phyloP scores from a whole-genome alignment of 1,284 basidiomycete genomes.

The Mycosarcoma mackinlayi region DNA sequence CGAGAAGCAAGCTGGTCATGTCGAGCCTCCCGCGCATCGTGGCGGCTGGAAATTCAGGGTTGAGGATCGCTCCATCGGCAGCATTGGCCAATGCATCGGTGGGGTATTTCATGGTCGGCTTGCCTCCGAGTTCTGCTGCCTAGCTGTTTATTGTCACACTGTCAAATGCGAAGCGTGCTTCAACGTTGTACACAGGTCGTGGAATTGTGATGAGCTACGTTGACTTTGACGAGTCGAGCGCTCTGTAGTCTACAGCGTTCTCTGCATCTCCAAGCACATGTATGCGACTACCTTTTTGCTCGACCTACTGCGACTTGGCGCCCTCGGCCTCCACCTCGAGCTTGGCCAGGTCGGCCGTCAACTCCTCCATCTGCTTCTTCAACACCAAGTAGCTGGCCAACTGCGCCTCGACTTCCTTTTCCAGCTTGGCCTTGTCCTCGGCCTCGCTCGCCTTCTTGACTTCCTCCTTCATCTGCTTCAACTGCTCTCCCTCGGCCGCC shows the following conservation, averaged over 20 bases:
- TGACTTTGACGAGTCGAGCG: too few relatives aligned
- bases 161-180: too few relatives aligned
- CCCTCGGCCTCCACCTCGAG: constrained; percentile 32
- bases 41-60: neutral
- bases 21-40: constrained; percentile 21
- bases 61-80: neutral
- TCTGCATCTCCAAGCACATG: too few relatives aligned
- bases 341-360: constrained; percentile 37
- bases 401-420: constrained; percentile 28
- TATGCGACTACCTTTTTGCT: too few relatives aligned
- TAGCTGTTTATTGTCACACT: too few relatives aligned
- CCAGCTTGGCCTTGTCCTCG: constrained; percentile 52
- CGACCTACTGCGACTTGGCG: constrained; percentile 4
- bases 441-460: constrained; percentile 42
- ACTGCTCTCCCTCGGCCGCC: constrained; percentile 50
- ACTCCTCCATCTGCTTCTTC: constrained; percentile 42
- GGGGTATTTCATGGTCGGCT: constrained; percentile 22
- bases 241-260: too few relatives aligned
- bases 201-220: too few relatives aligned
- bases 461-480: constrained; percentile 55
- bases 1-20: constrained; percentile 8
- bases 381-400: constrained; percentile 24
- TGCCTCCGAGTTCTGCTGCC: constrained; percentile 10
- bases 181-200: neutral
- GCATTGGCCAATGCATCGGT: constrained; percentile 3